These are phyloP conservation scores for Podaxis rugospora DNA, from an alignment of 768 basidiomycete genomes.

Conservation along the genomic window DNA sequence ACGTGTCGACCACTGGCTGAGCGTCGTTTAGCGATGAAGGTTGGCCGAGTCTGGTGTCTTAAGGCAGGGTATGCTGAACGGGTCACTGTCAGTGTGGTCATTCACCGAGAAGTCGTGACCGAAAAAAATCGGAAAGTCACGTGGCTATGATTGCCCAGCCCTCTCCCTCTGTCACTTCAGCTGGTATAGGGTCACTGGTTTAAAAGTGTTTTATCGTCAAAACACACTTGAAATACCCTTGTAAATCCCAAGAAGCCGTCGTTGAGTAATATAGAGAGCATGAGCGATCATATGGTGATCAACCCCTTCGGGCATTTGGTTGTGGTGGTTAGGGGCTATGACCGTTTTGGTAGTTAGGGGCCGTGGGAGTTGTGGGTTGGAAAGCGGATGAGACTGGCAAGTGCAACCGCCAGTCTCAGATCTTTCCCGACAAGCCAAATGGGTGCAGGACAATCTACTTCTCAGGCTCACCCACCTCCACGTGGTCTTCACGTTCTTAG, in stretches of 20 bases:
- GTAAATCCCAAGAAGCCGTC: too few relatives aligned
- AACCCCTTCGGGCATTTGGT: too few relatives aligned
- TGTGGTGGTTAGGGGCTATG: background rate
- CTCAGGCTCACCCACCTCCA: conserved; percentile 44
- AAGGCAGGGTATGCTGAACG: background rate
- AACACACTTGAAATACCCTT: too few relatives aligned
- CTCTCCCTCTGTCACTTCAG: background rate
- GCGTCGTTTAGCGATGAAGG: background rate
- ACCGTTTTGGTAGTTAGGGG: background rate
- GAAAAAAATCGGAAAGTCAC: conserved; percentile 8
- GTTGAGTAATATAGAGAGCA: too few relatives aligned
- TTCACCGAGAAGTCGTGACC: background rate
- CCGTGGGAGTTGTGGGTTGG: background rate
- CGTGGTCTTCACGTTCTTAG: conserved; percentile 84
- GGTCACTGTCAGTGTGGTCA: background rate
- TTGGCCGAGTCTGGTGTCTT: background rate
- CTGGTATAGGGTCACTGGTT: too few relatives aligned
- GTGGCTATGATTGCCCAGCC: background rate
- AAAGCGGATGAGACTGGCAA: background rate
- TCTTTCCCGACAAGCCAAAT: conserved; percentile 28
- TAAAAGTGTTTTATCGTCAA: too few relatives aligned
- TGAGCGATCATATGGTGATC: too few relatives aligned
- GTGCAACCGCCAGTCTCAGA: background rate
- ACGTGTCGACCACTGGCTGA: background rate
- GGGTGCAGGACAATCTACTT: conserved; percentile 74